Conservation (phyloP, 352 stramenopile genomes). For the Achlya hypogyna region DNA sequence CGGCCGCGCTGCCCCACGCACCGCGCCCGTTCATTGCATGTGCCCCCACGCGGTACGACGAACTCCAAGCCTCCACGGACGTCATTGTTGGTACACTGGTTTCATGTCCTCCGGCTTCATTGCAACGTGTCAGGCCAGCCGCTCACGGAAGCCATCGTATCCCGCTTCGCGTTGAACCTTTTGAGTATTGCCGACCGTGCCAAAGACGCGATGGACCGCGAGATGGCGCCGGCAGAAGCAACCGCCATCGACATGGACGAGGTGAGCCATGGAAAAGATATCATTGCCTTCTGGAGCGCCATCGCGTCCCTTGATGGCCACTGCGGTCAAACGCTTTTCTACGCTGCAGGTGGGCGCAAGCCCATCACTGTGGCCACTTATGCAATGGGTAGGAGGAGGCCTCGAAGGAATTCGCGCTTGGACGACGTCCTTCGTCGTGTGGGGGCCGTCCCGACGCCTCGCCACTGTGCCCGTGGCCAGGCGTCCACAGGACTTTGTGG, state of each 20-base stretch:
- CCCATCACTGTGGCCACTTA: not conserved
- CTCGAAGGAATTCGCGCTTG: slow-evolving; percentile 78
- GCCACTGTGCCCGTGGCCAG: not conserved
- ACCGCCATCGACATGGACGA: slow-evolving; percentile 4
- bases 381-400: slow-evolving; percentile 32
- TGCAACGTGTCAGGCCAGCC: slow-evolving; percentile 28
- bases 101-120: not conserved
- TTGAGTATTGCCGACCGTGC: slow-evolving; percentile 3
- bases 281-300: slow-evolving; percentile 78
- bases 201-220: not conserved
- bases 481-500: slow-evolving; percentile 28
- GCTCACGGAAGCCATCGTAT: slow-evolving; percentile 48
- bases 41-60: not conserved
- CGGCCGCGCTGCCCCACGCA: not conserved
- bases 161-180: slow-evolving; percentile 54
- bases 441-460: slow-evolving; percentile 40
- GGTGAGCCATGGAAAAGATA: slow-evolving; percentile 15
- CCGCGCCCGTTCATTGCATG: not conserved
- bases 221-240: slow-evolving; percentile 14
- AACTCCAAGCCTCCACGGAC: not conserved
- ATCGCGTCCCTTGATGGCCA: slow-evolving; percentile 70
- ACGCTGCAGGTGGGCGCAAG: slow-evolving; percentile 36
- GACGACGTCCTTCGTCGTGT: slow-evolving; percentile 60
- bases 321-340: slow-evolving; percentile 68
- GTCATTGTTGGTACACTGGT: not conserved